phyloP scores from a whole-genome alignment of 768 basidiomycete genomes.

The Sporobolomyces pararoseus region DNA sequence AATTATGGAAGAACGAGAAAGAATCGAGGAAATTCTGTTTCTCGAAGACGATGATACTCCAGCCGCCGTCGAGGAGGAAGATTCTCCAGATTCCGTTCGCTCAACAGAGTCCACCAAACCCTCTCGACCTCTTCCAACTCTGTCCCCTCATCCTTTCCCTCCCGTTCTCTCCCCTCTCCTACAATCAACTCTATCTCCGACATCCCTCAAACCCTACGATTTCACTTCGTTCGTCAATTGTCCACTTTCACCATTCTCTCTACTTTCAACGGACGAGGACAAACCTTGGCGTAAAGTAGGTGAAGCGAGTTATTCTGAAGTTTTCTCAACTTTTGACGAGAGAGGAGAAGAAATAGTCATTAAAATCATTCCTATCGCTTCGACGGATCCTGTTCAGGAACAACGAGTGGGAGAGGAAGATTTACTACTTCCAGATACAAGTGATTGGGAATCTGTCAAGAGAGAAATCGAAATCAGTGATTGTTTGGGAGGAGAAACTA shows the following conservation, averaged over 20 bases:
- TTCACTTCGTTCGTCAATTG: constrained; percentile 40
- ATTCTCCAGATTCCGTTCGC: neutral
- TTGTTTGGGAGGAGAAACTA: constrained; percentile 65
- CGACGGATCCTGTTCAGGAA: constrained; percentile 49
- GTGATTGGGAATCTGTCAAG: constrained; percentile 55
- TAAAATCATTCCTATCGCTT: constrained; percentile 73
- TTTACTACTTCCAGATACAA: constrained; percentile 58
- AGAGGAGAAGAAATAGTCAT: constrained; percentile 69
- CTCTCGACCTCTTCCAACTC: neutral
- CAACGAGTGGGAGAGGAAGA: constrained; percentile 52
- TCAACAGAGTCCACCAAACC: too few relatives aligned
- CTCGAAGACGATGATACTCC: neutral
- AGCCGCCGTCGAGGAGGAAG: neutral
- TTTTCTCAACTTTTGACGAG: constrained; percentile 70
- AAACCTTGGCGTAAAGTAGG: constrained; percentile 73
- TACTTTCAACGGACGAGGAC: neutral
- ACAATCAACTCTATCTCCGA: neutral
- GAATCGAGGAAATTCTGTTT: neutral
- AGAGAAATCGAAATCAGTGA: constrained; percentile 46
- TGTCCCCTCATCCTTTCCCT: neutral
- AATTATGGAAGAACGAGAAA: neutral
- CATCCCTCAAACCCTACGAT: constrained; percentile 8
- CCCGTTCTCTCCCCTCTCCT: constrained; percentile 1
- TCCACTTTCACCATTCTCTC: constrained; percentile 16
- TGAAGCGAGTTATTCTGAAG: constrained; percentile 94